phyloP scores from a whole-genome alignment of 2,329 filamentous ascomycete species.

The Calonectria crousiana region DNA sequence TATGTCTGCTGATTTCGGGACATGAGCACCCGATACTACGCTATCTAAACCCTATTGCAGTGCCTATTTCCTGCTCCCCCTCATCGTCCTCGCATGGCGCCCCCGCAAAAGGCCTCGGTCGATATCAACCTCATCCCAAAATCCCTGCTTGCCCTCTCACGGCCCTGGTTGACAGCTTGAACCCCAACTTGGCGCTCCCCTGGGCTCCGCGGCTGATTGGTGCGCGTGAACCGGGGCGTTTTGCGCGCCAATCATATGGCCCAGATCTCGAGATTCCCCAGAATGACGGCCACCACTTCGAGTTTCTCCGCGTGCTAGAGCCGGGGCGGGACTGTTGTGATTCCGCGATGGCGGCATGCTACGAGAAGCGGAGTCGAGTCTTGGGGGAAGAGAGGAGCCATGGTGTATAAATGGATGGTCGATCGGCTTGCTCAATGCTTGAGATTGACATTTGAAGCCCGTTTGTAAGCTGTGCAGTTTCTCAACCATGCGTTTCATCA shows the following conservation, averaged over 20 bases:
- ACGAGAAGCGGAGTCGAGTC: slow-evolving; percentile 9
- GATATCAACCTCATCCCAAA: neutral
- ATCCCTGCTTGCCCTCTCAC: slow-evolving; percentile 9
- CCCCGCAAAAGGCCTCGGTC: slow-evolving; percentile 24
- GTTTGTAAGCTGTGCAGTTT: neutral
- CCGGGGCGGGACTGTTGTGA: neutral
- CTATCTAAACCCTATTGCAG: slow-evolving; percentile 8
- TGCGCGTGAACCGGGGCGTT: slow-evolving; percentile 19
- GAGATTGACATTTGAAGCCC: neutral
- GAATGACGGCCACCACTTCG: neutral
- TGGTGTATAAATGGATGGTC: slow-evolving; percentile 17
- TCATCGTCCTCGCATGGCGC: slow-evolving; percentile 22
- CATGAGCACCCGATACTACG: slow-evolving; percentile 14
- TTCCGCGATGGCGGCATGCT: slow-evolving; percentile 24
- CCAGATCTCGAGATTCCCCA: slow-evolving; percentile 21
- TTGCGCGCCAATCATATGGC: slow-evolving; percentile 26
- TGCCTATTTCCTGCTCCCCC: neutral
- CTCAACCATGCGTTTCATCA: slow-evolving; percentile 25
- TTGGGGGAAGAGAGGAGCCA: neutral
- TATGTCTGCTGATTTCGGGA: slow-evolving; percentile 23
- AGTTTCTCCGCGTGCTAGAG: slow-evolving; percentile 25
- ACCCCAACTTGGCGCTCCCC: slow-evolving; percentile 11
- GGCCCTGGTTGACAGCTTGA: slow-evolving; percentile 10
- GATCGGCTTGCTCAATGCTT: slow-evolving; percentile 1
- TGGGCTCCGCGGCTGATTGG: slow-evolving; percentile 18